These are phyloP conservation scores for Dioscorea alata DNA, from an alignment of 106 monocot genomes.

Conservation along the genomic window DNA sequence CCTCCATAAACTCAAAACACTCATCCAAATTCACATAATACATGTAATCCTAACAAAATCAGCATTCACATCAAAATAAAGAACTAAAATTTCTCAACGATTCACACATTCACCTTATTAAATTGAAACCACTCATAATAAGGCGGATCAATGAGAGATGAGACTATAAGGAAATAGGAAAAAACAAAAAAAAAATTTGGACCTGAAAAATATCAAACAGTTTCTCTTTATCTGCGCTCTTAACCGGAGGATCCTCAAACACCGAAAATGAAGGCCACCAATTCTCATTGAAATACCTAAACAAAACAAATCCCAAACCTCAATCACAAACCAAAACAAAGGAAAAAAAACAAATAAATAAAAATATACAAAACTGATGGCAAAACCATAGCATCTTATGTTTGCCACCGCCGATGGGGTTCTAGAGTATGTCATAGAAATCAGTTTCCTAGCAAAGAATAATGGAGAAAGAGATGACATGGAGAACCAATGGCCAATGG, in stretches of 20 bases:
- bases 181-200: no score
- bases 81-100: no score
- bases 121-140: no score
- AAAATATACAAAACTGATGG: not conserved
- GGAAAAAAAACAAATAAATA: not conserved
- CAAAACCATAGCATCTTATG: constrained; percentile 96
- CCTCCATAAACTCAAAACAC: no score
- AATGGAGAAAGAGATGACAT: no score
- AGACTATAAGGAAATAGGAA: no score
- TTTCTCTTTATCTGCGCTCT: constrained; percentile 47
- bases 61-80: no score
- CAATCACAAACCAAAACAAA: constrained; percentile 1
- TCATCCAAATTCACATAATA: no score
- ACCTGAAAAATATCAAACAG: constrained; percentile 81
- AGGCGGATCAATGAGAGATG: no score
- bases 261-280: constrained; percentile 88
- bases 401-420: constrained; percentile 90
- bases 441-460: constrained; percentile 55
- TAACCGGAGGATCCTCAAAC: constrained; percentile 40
- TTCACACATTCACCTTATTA: no score
- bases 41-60: no score
- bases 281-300: constrained; percentile 87
- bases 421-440: constrained; percentile 94
- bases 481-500: no score
- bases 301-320: not conserved